Evolutionary conservation across 208 protist species (phyloP), one percentile per base, ranked within the genome.

Genomic region (Lotmaria passim): DNA sequence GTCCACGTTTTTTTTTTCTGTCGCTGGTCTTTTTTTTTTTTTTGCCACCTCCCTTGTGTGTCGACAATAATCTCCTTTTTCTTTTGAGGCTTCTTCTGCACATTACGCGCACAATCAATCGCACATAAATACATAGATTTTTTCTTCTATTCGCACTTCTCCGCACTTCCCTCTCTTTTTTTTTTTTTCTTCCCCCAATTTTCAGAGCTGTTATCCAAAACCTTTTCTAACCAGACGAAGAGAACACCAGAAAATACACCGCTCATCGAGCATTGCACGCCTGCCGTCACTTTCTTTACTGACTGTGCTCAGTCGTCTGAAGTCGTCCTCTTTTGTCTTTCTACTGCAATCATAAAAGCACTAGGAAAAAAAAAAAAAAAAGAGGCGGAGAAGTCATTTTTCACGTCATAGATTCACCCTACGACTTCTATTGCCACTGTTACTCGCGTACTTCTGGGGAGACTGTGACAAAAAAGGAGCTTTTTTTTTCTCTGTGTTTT

Each of bases 41-140:
- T 19, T 55, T 33, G 17, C 19, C 41, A 8, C 44, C 44, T 23
- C n/a, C 44, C 7, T 46, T 58, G 3, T 23, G 30, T 31, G 6
- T n/a, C 47, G 47, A 14, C 21, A 2, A 6, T 15, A 36, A 8
- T 8, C 10, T 53, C 43, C 34, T 63, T 57, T 63, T 56, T 30
- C 53, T 55, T 63, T 33, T 11, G 19, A 6, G 28, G 7, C 31
- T 59, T 12, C 17, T 30, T 47, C 10, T 15, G 48, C 21, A 38
- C 8, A 14, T 24, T 30, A 23, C 36, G 33, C 36, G 21, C 43
- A 61, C 62, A 41, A 3, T 7, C 34, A 69, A 23, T 15, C 6
- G 21, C 34, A 57, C 64, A 60, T 34, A 59, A 34, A 72, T 14
- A 21, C 53, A 55, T 39, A 55, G 26, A 72, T 38, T 50, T 43